A percentile compares a stretch with the other conserved stretches of the same genome.
Evolutionary conservation across 352 stramenopile species (phyloP).

Genomic region (Aphanomyces astaci): DNA sequence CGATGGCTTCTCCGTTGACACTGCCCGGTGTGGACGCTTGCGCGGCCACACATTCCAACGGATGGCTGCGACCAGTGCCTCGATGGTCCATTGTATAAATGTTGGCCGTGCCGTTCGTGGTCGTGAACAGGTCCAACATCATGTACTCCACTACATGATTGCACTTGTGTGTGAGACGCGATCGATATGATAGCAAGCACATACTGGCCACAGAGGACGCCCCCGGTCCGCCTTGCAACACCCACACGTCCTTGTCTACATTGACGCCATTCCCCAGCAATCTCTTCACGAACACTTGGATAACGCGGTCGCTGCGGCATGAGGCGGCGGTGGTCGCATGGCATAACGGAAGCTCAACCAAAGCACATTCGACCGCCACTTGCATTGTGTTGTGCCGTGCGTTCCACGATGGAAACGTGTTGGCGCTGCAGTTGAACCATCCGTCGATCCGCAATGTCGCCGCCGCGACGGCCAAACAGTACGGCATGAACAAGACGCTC

Average conservation of each 20-base stretch:
- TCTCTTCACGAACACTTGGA: constrained; percentile 44
- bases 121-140: constrained; percentile 47
- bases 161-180: background rate
- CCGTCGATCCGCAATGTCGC: constrained; percentile 3
- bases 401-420: constrained; percentile 4
- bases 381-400: background rate
- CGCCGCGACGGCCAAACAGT: background rate
- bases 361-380: constrained; percentile 30
- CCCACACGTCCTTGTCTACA: constrained; percentile 34
- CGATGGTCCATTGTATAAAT: constrained; percentile 67
- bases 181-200: background rate
- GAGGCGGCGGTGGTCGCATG: constrained; percentile 31
- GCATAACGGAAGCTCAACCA: constrained; percentile 32
- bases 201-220: constrained; percentile 34
- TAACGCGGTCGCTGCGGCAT: constrained; percentile 22
- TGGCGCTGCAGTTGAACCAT: constrained; percentile 21
- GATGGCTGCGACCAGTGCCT: constrained; percentile 49
- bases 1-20: constrained; percentile 40
- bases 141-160: constrained; percentile 37
- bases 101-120: constrained; percentile 43
- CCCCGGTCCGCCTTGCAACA: constrained; percentile 38
- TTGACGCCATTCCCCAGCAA: constrained; percentile 20
- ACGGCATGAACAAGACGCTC: background rate
- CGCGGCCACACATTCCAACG: constrained; percentile 45
- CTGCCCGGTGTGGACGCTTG: constrained; percentile 43